A percentile compares a stretch with the other conserved stretches of the same genome.
phyloP scores from a whole-genome alignment of 2,329 filamentous ascomycete species.

The Madurella mycetomatis region DNA sequence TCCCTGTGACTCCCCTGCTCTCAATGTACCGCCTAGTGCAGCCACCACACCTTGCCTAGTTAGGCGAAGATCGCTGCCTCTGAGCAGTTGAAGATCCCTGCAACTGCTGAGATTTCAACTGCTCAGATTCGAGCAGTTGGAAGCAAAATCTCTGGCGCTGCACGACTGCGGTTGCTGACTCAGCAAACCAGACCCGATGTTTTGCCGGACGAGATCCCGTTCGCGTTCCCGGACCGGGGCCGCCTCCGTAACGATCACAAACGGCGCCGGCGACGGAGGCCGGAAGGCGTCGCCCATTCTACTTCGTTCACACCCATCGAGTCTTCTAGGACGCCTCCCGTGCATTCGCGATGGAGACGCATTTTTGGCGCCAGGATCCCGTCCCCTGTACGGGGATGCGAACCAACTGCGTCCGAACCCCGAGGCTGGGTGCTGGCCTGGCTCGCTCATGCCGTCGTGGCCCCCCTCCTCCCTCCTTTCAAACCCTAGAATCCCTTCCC shows the following conservation, averaged over 20 bases:
- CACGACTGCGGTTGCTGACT: background rate
- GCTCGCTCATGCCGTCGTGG: background rate
- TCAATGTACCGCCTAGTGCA: no score
- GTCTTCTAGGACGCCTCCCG: background rate
- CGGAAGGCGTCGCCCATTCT: conserved; percentile 3
- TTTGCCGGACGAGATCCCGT: conserved; percentile 1
- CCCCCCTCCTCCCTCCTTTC: background rate
- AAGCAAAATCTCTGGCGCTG: no score
- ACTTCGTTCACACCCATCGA: conserved; percentile 2
- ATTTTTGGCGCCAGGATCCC: no score
- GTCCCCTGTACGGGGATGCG: no score
- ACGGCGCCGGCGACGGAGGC: conserved; percentile 3
- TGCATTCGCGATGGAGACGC: no score
- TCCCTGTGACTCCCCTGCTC: no score
- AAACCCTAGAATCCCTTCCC: background rate
- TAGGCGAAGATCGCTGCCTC: no score
- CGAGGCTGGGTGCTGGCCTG: background rate
- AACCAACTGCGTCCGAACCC: no score
- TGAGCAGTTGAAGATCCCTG: no score
- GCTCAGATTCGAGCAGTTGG: no score
- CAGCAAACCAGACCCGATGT: background rate
- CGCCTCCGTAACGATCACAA: conserved; percentile 5
- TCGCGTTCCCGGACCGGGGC: background rate
- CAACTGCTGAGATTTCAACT: no score
- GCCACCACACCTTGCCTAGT: no score